Conservation (phyloP, 129 eudicot genomes). For the Chrysanthemum seticuspe region DNA sequence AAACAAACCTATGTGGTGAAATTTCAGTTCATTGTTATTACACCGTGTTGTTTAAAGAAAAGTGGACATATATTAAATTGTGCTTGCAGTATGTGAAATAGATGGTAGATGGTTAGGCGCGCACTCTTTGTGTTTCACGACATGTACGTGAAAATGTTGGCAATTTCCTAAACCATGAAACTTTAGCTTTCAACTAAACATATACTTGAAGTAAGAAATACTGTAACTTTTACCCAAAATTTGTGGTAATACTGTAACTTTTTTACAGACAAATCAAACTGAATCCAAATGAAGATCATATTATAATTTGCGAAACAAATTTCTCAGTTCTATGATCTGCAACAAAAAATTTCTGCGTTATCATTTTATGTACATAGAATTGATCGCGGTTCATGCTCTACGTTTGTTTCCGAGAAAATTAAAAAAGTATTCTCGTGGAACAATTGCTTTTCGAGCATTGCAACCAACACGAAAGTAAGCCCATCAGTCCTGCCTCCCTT, state of each 20-base stretch:
- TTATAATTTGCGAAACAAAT: not conserved
- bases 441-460: constrained; percentile 57
- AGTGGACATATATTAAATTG: not conserved
- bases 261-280: not conserved
- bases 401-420: not conserved
- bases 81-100: not conserved
- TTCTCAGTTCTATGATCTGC: not conserved
- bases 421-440: constrained; percentile 34
- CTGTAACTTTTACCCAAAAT: too few species aligned
- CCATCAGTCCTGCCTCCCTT: constrained; percentile 45
- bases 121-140: too few species aligned
- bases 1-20: not conserved
- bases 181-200: too few species aligned
- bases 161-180: too few species aligned
- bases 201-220: too few species aligned
- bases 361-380: constrained; percentile 2
- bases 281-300: too few species aligned
- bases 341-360: not conserved
- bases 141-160: too few species aligned
- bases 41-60: constrained; percentile 4
- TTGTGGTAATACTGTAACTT: not conserved
- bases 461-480: constrained; percentile 71
- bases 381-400: not conserved
- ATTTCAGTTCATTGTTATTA: not conserved
- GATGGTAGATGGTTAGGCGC: too few species aligned